Evolutionary conservation across 163 green algal genomes (phyloP).

Genomic region (Chloromonas sp.): DNA sequence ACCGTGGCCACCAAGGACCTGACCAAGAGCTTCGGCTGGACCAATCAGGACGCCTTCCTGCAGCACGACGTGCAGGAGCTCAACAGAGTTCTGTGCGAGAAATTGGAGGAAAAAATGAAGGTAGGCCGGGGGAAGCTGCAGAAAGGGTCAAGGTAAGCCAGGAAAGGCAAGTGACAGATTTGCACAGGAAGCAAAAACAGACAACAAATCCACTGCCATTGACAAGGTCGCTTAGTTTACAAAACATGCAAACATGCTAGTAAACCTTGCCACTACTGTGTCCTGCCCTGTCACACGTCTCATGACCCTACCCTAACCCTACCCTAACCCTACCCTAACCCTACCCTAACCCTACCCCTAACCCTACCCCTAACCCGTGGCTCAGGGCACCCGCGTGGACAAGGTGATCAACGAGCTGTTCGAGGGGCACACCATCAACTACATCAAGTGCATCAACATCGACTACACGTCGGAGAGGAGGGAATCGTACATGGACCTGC

Average conservation of each 20-base stretch:
- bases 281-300: no score
- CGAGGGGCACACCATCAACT: slow-evolving; percentile 86
- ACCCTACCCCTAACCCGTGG: no score
- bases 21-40: slow-evolving; percentile 95
- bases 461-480: slow-evolving; percentile 81
- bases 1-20: slow-evolving; percentile 92
- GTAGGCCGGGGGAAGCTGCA: slow-evolving; percentile 19
- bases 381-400: slow-evolving; percentile 85
- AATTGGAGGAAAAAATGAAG: slow-evolving; percentile 99
- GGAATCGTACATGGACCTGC: slow-evolving; percentile 83
- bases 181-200: no score
- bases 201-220: no score
- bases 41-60: slow-evolving; percentile 87
- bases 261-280: no score
- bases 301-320: no score
- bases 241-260: no score
- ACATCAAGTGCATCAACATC: slow-evolving; percentile 92
- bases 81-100: slow-evolving; percentile 93
- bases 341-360: no score
- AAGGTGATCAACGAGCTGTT: slow-evolving; percentile 89
- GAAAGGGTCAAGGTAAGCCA: no score
- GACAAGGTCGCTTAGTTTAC: no score
- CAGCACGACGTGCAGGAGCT: slow-evolving; percentile 98
- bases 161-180: no score
- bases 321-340: no score